Conservation (phyloP, 768 basidiomycete genomes). For the Termitomyces sp. region DNA sequence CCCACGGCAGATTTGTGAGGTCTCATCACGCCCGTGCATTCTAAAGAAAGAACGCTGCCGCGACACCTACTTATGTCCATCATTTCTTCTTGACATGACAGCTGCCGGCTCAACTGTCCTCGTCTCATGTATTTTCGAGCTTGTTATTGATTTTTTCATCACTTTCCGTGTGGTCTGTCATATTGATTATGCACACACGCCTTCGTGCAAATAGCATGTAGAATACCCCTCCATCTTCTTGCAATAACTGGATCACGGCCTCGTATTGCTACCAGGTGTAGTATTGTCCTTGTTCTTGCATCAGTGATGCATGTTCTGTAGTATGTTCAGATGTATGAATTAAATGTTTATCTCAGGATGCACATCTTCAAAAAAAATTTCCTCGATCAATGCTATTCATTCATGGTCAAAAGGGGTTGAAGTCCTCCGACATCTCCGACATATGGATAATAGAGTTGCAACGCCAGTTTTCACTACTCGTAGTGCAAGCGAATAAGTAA, state of each 20-base stretch:
- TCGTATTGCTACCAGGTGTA: conserved; percentile 7
- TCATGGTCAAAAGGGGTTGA: not conserved
- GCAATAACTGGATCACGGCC: conserved; percentile 3
- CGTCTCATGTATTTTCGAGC: not conserved
- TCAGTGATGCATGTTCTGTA: conserved; percentile 3
- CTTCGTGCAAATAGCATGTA: conserved; percentile 5
- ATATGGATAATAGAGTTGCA: no score
- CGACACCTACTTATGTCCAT: not conserved
- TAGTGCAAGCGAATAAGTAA: no score
- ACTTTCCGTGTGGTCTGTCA: not conserved
- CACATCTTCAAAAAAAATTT: not conserved
- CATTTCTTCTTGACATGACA: not conserved
- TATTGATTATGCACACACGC: conserved; percentile 6
- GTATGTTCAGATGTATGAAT: conserved; percentile 1
- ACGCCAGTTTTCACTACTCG: no score
- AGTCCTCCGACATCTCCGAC: no score
- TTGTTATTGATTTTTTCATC: no score
- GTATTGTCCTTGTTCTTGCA: not conserved
- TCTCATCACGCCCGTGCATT: conserved; percentile 8
- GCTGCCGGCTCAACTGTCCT: not conserved
- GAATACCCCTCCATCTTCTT: not conserved
- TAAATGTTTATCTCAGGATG: not conserved
- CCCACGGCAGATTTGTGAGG: conserved; percentile 10
- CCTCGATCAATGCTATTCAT: not conserved
- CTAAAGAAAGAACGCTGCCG: not conserved